Percentiles rank a stretch among this genome's conserved stretches.
Evolutionary conservation across 176 grass and related monocot genomes (phyloP).

Genomic region (Rhynchospora pubera): DNA sequence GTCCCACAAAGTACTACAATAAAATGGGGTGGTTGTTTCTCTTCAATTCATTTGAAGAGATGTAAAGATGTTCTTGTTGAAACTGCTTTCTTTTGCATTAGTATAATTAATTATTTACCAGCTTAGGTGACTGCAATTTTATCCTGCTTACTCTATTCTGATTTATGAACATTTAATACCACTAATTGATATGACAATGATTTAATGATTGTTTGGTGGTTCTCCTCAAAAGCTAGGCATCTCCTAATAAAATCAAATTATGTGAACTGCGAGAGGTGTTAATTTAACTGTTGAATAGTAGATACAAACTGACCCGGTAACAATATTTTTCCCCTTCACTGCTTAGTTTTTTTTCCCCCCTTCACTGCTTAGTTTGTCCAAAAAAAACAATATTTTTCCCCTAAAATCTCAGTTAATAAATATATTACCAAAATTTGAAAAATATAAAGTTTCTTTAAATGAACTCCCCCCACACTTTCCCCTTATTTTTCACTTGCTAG

Average conservation of each 20-base stretch:
- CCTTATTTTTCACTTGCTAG: not conserved
- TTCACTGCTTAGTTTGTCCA: no score
- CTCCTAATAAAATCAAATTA: no score
- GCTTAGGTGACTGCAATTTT: not conserved
- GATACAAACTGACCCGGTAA: no score
- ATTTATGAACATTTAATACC: not conserved
- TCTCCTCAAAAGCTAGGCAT: not conserved
- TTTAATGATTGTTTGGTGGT: not conserved
- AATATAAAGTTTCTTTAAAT: no score
- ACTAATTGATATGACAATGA: not conserved
- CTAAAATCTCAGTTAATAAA: no score
- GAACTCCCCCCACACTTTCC: not conserved
- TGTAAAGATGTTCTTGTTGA: not conserved
- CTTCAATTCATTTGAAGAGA: constrained; percentile 7
- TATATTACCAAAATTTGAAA: no score
- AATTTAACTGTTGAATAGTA: no score
- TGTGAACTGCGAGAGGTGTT: no score
- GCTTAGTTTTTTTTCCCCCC: no score
- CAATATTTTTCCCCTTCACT: no score
- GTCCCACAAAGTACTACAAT: constrained; percentile 1
- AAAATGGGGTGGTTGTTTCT: not conserved
- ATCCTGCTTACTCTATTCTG: not conserved
- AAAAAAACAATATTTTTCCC: no score
- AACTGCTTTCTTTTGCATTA: not conserved
- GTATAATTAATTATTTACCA: constrained; percentile 5